A percentile compares a stretch with the other conserved stretches of the same genome.
Conservation (phyloP, 306 rosid species). For the Dryas alaskensis region DNA sequence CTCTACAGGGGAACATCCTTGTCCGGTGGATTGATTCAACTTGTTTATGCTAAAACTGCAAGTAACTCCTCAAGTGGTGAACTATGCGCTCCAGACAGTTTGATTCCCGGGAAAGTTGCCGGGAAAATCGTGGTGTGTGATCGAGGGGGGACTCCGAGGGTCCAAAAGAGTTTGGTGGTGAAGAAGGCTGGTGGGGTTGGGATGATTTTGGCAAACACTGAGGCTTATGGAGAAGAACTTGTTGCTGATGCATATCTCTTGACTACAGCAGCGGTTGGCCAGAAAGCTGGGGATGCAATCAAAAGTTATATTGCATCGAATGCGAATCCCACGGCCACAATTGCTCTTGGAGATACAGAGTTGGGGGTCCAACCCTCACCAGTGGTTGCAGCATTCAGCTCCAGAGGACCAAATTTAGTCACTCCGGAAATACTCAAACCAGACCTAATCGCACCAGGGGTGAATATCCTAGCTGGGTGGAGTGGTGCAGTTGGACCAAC, state of each 20-base stretch:
- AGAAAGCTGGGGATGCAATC: constrained; percentile 44
- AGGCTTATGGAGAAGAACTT: constrained; percentile 63
- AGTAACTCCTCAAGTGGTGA: constrained; percentile 40
- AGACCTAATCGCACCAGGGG: constrained; percentile 93
- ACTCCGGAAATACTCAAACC: constrained; percentile 83
- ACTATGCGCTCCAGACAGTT: constrained; percentile 44
- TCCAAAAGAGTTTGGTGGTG: constrained; percentile 63
- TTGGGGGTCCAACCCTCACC: constrained; percentile 82
- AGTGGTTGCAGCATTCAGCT: constrained; percentile 80
- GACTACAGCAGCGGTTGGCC: constrained; percentile 69
- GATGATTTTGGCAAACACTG: constrained; percentile 71
- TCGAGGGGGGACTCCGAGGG: constrained; percentile 60
- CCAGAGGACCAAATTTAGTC: constrained; percentile 79
- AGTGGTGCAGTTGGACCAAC: constrained; percentile 62
- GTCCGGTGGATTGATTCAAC: constrained; percentile 45
- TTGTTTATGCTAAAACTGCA: constrained; percentile 55
- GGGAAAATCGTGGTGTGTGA: constrained; percentile 91
- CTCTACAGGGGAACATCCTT: constrained; percentile 56
- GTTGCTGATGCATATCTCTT: constrained; percentile 58
- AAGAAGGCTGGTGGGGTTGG: constrained; percentile 77
- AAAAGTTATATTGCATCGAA: constrained; percentile 51
- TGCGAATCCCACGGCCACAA: constrained; percentile 52
- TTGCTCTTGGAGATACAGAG: constrained; percentile 47
- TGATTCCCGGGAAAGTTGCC: constrained; percentile 50
- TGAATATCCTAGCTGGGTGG: constrained; percentile 96